Conservation (phyloP, 257 asterid genomes). For the Nicotiana otophora region DNA sequence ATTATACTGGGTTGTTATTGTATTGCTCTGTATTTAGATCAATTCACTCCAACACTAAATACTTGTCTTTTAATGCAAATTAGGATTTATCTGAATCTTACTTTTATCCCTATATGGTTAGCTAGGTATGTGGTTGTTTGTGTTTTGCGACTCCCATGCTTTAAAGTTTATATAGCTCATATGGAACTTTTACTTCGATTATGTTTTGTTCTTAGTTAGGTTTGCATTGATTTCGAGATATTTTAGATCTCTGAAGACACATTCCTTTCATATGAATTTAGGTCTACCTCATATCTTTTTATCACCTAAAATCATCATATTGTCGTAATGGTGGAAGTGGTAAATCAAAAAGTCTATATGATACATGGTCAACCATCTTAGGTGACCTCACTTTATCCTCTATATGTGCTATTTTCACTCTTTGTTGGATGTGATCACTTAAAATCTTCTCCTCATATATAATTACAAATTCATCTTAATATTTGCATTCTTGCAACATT, state of each 20-base stretch:
- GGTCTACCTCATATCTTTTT: neutral
- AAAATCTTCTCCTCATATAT: neutral
- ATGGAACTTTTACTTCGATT: neutral
- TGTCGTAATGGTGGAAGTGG: neutral
- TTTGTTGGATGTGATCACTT: neutral
- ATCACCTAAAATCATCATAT: neutral
- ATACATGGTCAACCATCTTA: neutral
- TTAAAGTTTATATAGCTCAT: neutral
- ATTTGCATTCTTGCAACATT: neutral
- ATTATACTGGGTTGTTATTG: too few relatives aligned
- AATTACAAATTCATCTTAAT: neutral
- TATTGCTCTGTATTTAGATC: neutral
- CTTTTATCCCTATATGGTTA: neutral
- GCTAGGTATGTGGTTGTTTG: neutral
- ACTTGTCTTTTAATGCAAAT: neutral
- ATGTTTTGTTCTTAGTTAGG: neutral
- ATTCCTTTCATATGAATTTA: neutral
- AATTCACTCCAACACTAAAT: neutral
- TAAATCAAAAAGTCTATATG: too few relatives aligned
- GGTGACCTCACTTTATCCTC: neutral
- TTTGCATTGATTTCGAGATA: neutral
- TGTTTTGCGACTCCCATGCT: neutral
- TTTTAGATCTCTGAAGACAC: too few relatives aligned
- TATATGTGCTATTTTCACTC: neutral
- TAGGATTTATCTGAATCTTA: neutral